These are phyloP conservation scores for Sarocladiaceae sp. DNA, from an alignment of 2,329 filamentous ascomycete genomes.

Conservation along the genomic window DNA sequence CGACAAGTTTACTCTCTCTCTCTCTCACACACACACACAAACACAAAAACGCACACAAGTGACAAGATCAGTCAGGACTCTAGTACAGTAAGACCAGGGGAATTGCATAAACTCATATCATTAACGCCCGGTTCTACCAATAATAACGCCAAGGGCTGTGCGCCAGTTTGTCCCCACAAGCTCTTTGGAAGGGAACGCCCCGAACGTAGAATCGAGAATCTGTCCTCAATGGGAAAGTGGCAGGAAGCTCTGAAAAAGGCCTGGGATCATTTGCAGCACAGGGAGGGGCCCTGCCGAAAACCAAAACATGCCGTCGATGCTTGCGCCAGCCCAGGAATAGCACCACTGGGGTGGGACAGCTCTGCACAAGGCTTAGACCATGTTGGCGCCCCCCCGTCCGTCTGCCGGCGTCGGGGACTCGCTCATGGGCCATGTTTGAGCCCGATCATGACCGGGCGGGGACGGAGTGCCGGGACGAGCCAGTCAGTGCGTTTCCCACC, in stretches of 20 bases:
- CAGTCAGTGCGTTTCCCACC: background rate
- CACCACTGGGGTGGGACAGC: slow-evolving; percentile 1
- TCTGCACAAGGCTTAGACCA: slow-evolving; percentile 8
- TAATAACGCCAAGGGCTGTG: background rate
- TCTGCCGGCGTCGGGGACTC: background rate
- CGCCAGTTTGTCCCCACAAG: slow-evolving; percentile 4
- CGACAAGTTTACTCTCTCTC: no score
- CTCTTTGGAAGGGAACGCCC: slow-evolving; percentile 9
- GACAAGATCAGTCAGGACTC: no score
- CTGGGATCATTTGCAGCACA: background rate
- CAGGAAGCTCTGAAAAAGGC: no score
- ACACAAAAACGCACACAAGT: no score
- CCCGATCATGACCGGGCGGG: slow-evolving; percentile 2
- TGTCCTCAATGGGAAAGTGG: background rate
- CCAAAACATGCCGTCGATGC: background rate
- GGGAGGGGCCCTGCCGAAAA: background rate
- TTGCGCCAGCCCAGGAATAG: slow-evolving; percentile 9
- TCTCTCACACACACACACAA: no score
- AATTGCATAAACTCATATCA: no score
- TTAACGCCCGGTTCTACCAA: no score
- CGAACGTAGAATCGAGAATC: background rate
- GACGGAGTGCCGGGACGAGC: background rate
- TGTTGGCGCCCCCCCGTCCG: background rate
- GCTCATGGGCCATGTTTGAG: background rate
- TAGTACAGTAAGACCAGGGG: no score